phyloP scores from a whole-genome alignment of 345 rosid genomes.

The Camelina neglecta region DNA sequence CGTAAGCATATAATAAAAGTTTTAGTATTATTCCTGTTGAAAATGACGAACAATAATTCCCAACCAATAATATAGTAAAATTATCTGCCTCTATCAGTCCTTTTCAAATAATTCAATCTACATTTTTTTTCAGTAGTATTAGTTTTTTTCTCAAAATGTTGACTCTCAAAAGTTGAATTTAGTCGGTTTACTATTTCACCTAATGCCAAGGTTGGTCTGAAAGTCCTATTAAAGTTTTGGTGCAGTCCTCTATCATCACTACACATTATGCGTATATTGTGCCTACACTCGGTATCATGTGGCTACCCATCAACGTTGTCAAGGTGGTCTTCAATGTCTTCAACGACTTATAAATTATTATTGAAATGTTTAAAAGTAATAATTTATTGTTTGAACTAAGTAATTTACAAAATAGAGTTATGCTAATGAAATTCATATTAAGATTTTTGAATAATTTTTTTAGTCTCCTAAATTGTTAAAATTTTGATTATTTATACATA shows the following conservation, averaged over 20 bases:
- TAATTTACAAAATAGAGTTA: not conserved
- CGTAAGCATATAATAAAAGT: conserved; percentile 4
- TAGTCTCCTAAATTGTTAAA: not conserved
- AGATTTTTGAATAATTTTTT: not conserved
- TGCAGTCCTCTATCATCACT: not conserved
- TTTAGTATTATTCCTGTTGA: conserved; percentile 29
- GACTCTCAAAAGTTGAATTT: conserved; percentile 14
- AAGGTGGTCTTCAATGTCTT: too few relatives aligned
- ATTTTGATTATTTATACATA: not conserved
- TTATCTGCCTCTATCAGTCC: conserved; percentile 11
- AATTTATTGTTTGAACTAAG: too few relatives aligned
- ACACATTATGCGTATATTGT: too few relatives aligned
- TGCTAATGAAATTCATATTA: not conserved
- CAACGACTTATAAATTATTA: not conserved
- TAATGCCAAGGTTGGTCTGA: not conserved
- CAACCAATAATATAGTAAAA: conserved; percentile 24
- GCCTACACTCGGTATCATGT: too few relatives aligned
- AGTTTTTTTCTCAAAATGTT: conserved; percentile 15
- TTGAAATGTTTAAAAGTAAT: not conserved
- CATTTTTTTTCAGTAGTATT: conserved; percentile 21
- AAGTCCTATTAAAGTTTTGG: not conserved
- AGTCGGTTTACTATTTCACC: not conserved
- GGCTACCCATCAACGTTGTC: too few relatives aligned
- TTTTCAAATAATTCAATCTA: conserved; percentile 15
- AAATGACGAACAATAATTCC: conserved; percentile 16